Evolutionary conservation across 1,139 yeast genomes (phyloP).

Genomic region (Yamadazyma kanchanaburiensis): DNA sequence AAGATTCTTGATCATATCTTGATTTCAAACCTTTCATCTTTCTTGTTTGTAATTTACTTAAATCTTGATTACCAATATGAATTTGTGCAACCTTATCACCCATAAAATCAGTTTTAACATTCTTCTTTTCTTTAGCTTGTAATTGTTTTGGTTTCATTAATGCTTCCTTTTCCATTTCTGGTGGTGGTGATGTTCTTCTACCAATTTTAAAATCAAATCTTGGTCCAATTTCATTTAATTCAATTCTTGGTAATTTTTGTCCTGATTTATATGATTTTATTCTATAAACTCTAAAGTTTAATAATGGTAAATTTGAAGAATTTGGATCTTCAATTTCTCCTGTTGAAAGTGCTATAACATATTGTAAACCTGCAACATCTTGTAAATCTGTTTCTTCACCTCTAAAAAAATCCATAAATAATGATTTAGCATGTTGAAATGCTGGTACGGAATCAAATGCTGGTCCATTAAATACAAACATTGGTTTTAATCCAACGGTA

Average conservation of each 20-base stretch:
- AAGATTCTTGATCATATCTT: conserved; percentile 68
- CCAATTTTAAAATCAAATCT: conserved; percentile 91
- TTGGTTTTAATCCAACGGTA: conserved; percentile 87
- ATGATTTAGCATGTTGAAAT: conserved; percentile 78
- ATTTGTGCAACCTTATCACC: conserved; percentile 98
- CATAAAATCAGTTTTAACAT: conserved; percentile 78
- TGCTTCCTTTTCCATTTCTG: conserved; percentile 92
- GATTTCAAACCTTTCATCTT: conserved; percentile 98
- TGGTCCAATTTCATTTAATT: conserved; percentile 94
- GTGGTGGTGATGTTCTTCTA: conserved; percentile 76
- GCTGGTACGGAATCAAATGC: conserved; percentile 88
- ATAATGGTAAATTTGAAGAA: conserved; percentile 57
- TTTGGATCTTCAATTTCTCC: conserved; percentile 73
- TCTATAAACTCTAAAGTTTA: conserved; percentile 88
- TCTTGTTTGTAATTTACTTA: conserved; percentile 86
- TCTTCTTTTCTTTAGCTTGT: conserved; percentile 83
- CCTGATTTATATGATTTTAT: conserved; percentile 78
- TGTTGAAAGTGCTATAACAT: conserved; percentile 79
- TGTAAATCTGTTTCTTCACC: conserved; percentile 82
- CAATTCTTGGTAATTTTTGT: conserved; percentile 90
- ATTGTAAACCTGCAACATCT: conserved; percentile 94
- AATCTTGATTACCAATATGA: conserved; percentile 94
- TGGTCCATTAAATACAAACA: conserved; percentile 91
- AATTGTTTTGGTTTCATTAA: conserved; percentile 76
- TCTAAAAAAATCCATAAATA: conserved; percentile 87